A percentile compares a stretch with the other conserved stretches of the same genome.
phyloP scores from a whole-genome alignment of 805 yeast species.

The Candida qinlingensis region DNA sequence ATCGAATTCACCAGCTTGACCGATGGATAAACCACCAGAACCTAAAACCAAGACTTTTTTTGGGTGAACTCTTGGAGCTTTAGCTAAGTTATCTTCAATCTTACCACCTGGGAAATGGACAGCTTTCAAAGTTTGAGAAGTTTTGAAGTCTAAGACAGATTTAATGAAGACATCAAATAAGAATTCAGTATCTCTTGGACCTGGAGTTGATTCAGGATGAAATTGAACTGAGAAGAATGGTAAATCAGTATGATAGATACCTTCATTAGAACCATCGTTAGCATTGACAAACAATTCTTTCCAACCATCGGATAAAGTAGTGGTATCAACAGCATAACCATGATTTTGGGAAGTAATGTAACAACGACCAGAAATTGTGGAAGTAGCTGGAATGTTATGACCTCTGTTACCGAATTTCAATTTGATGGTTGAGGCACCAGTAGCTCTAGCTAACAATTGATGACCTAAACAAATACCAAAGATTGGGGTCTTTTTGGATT shows the following conservation, averaged over 20 bases:
- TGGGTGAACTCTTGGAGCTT: conserved; percentile 73
- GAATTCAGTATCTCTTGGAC: conserved; percentile 98
- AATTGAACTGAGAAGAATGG: conserved; percentile 98
- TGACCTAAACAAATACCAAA: conserved; percentile 99
- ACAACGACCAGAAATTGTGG: conserved; percentile 86
- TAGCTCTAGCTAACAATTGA: conserved; percentile 90
- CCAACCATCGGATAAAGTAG: conserved; percentile 76
- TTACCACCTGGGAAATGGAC: conserved; percentile 90
- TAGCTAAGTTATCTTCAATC: conserved; percentile 64
- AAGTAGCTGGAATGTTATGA: conserved; percentile 95
- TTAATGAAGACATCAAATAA: conserved; percentile 89
- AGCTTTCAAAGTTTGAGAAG: conserved; percentile 52
- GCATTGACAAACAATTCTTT: conserved; percentile 92
- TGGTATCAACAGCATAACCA: conserved; percentile 92
- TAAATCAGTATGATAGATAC: conserved; percentile 82
- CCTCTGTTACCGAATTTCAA: conserved; percentile 99
- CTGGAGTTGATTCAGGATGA: conserved; percentile 99
- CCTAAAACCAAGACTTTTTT: conserved; percentile 93
- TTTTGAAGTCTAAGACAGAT: conserved; percentile 60
- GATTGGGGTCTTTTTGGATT: conserved; percentile 73
- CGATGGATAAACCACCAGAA: conserved; percentile 97
- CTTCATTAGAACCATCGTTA: conserved; percentile 97
- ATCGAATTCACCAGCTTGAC: conserved; percentile 99
- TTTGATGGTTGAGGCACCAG: conserved; percentile 90
- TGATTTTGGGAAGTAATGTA: conserved; percentile 98